Evolutionary conservation across 208 protist genomes (phyloP).

Genomic region (Trypanosoma lewisi): DNA sequence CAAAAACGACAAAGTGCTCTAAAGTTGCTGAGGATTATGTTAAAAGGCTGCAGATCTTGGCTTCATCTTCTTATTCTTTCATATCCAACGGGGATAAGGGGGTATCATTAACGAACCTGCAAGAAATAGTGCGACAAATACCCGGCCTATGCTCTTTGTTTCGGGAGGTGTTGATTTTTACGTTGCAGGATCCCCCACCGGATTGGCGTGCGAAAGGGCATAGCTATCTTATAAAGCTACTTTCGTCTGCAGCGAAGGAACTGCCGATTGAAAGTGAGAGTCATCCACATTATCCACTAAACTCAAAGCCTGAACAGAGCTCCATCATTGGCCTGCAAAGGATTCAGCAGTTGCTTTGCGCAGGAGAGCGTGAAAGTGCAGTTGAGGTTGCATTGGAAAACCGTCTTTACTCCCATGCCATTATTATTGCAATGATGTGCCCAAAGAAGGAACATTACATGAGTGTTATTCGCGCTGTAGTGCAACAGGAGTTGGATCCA

Average conservation of each 20-base stretch:
- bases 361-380: slow-evolving; percentile 61
- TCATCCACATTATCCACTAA: slow-evolving; percentile 8
- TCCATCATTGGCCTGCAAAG: slow-evolving; percentile 27
- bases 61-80: slow-evolving; percentile 1
- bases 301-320: neutral
- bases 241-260: slow-evolving; percentile 27
- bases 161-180: slow-evolving; percentile 32
- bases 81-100: neutral
- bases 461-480: slow-evolving; percentile 54
- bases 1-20: neutral
- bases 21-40: slow-evolving; percentile 9
- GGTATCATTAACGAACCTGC: slow-evolving; percentile 8
- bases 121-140: slow-evolving; percentile 11
- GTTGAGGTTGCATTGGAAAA: slow-evolving; percentile 55
- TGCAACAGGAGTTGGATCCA: slow-evolving; percentile 45
- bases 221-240: slow-evolving; percentile 39
- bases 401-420: slow-evolving; percentile 59
- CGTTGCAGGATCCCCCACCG: slow-evolving; percentile 44
- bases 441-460: slow-evolving; percentile 72
- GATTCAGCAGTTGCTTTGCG: slow-evolving; percentile 61
- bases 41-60: slow-evolving; percentile 4
- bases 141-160: slow-evolving; percentile 25
- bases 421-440: slow-evolving; percentile 89
- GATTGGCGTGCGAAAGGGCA: slow-evolving; percentile 55
- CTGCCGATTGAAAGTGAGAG: neutral